These are phyloP conservation scores for Oidiodendron maius DNA, from an alignment of 495 filamentous ascomycete species.

Conservation along the genomic window DNA sequence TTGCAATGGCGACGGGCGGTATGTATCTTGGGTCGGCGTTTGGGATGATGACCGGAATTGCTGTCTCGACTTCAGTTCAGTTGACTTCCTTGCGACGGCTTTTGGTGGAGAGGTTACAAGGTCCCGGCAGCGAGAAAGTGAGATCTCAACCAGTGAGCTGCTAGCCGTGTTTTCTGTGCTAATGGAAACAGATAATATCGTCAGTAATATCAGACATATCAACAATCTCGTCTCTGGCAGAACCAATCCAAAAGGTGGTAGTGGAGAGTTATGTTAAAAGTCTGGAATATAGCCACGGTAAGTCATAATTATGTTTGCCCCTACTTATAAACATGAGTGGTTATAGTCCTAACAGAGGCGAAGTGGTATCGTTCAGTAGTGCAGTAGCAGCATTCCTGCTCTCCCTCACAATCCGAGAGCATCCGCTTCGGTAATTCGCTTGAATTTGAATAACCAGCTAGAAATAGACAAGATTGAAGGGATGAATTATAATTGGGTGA, in stretches of 20 bases:
- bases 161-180: not conserved
- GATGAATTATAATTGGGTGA: too few species aligned
- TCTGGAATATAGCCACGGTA: constrained; percentile 9
- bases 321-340: not conserved
- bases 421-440: constrained; percentile 2
- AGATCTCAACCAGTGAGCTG: not conserved
- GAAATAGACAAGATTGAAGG: too few species aligned
- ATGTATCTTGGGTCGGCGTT: constrained; percentile 45
- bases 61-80: constrained; percentile 38
- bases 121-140: not conserved
- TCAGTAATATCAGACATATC: constrained; percentile 2
- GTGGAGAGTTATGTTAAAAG: constrained; percentile 8
- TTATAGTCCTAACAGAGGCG: not conserved
- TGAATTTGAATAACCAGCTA: too few species aligned
- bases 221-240: not conserved
- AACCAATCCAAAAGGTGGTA: not conserved
- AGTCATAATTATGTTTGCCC: not conserved
- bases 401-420: constrained; percentile 10
- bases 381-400: constrained; percentile 3
- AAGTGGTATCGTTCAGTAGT: constrained; percentile 6
- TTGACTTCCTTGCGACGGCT: not conserved
- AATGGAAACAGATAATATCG: too few species aligned
- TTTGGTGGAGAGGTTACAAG: not conserved
- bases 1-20: constrained; percentile 49
- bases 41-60: constrained; percentile 46